Percentiles rank a stretch among this genome's conserved stretches.
phyloP scores from a whole-genome alignment of 2,329 filamentous ascomycete species.

The Paraphoma sp. region DNA sequence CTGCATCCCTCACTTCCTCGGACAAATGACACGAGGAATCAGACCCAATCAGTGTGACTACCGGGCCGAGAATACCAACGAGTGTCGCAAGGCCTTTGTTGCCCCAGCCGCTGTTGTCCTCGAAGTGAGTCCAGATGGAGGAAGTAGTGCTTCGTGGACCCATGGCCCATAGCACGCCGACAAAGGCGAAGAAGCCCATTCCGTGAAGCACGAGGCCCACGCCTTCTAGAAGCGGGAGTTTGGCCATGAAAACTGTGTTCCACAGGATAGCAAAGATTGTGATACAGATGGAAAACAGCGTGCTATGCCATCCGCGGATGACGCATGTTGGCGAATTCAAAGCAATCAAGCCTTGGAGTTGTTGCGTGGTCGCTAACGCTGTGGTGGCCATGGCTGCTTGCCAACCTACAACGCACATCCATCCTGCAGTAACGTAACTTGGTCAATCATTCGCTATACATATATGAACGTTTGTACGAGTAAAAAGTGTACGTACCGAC shows the following conservation, averaged over 20 bases:
- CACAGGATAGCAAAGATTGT: conserved; percentile 50
- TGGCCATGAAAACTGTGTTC: conserved; percentile 51
- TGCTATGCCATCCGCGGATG: neutral
- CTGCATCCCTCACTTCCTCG: conserved; percentile 38
- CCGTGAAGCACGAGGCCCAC: conserved; percentile 52
- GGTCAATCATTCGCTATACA: conserved; percentile 51
- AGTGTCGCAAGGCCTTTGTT: conserved; percentile 49
- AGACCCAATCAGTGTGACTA: conserved; percentile 42
- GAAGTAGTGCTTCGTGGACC: conserved; percentile 42
- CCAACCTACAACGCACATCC: neutral
- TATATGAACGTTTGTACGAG: conserved; percentile 46
- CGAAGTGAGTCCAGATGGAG: conserved; percentile 55
- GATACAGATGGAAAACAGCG: conserved; percentile 21
- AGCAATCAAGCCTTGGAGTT: neutral
- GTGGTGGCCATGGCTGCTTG: no score
- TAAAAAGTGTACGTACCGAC: conserved; percentile 55
- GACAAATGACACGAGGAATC: conserved; percentile 45
- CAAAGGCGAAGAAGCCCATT: conserved; percentile 57
- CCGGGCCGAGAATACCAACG: conserved; percentile 42
- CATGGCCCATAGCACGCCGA: conserved; percentile 44
- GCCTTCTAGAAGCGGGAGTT: conserved; percentile 36
- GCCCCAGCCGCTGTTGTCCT: conserved; percentile 50
- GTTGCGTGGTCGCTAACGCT: neutral
- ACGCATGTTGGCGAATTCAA: no score
- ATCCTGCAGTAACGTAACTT: conserved; percentile 29